These are phyloP conservation scores for Miscanthus lutarioriparius DNA, from an alignment of 176 grass and related monocot species.

Conservation along the genomic window DNA sequence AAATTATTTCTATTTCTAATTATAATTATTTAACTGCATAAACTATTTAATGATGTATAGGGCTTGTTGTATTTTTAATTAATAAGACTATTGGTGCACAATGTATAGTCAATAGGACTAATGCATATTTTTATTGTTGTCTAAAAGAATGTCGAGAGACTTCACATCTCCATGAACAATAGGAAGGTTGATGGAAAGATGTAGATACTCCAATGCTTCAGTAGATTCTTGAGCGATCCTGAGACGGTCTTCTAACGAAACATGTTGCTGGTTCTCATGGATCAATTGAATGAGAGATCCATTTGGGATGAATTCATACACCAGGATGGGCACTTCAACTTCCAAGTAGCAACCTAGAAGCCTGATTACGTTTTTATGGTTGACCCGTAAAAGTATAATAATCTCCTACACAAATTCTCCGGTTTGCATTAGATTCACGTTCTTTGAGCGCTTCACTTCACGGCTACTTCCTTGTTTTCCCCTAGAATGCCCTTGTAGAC, in stretches of 20 bases:
- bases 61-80: too few relatives aligned
- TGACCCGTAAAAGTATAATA: conserved; percentile 14
- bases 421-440: background rate
- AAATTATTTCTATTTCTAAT: too few relatives aligned
- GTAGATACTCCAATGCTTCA: background rate
- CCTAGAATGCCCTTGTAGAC: conserved; percentile 3
- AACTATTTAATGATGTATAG: too few relatives aligned
- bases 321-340: background rate
- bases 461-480: conserved; percentile 8
- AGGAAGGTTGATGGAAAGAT: conserved; percentile 12
- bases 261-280: background rate
- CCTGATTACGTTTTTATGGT: background rate
- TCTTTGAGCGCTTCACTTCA: conserved; percentile 30
- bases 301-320: conserved; percentile 2
- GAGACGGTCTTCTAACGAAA: background rate
- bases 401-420: conserved; percentile 4
- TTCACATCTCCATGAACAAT: conserved; percentile 23
- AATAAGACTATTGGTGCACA: too few relatives aligned
- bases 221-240: background rate
- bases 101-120: too few relatives aligned
- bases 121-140: too few relatives aligned
- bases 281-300: background rate
- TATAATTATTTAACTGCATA: too few relatives aligned
- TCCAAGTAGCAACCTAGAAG: background rate
- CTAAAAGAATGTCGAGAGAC: background rate